Conservation (phyloP, 2,329 filamentous ascomycete species). For the Penicillium crustosum region DNA sequence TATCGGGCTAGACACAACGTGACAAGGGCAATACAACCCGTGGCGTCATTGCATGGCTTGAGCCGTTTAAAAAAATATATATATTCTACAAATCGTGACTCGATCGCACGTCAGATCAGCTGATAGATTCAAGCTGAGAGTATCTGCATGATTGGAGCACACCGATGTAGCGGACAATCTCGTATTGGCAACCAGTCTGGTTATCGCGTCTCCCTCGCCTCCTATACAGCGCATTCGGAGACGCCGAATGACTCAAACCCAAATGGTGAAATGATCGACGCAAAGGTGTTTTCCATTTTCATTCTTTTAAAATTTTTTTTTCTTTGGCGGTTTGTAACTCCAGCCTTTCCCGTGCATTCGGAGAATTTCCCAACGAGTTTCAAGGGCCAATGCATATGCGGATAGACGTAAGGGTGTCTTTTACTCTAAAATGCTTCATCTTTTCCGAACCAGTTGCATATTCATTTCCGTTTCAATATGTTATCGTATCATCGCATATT, state of each 20-base stretch:
- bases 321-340: neutral
- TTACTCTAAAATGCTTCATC: neutral
- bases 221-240: slow-evolving; percentile 26
- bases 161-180: neutral
- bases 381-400: slow-evolving; percentile 8
- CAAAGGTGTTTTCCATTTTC: neutral
- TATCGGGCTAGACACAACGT: slow-evolving; percentile 8
- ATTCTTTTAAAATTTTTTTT: slow-evolving; percentile 8
- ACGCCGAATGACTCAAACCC: slow-evolving; percentile 16
- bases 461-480: neutral
- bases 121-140: slow-evolving; percentile 17
- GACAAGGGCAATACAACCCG: slow-evolving; percentile 14
- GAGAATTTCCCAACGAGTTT: slow-evolving; percentile 23
- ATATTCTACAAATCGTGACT: neutral
- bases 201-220: slow-evolving; percentile 23
- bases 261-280: neutral
- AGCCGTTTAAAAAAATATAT: neutral
- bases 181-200: slow-evolving; percentile 12
- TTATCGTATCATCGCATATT: neutral
- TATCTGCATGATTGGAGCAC: neutral
- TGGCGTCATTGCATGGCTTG: slow-evolving; percentile 12
- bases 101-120: neutral
- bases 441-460: neutral
- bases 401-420: slow-evolving; percentile 2
- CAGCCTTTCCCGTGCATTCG: slow-evolving; percentile 10